These are phyloP conservation scores for Wickerhamiella cacticola DNA, from an alignment of 805 yeast genomes.

Conservation along the genomic window DNA sequence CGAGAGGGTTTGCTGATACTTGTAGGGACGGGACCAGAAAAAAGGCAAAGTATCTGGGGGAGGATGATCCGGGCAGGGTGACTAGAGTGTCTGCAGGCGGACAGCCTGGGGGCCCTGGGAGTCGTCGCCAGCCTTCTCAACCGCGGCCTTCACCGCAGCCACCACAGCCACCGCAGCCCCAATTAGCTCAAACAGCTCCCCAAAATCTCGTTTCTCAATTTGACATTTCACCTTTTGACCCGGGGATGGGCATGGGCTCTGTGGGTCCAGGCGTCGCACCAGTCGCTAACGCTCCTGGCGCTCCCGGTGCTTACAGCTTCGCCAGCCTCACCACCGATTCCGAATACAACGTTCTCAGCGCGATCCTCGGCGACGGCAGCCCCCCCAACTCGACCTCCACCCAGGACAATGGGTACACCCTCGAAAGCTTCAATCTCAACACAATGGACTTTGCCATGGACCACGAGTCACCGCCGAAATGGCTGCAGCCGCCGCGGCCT, in stretches of 20 bases:
- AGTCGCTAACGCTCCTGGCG: not conserved
- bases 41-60: constrained; percentile 67
- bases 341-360: constrained; percentile 29
- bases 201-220: not conserved
- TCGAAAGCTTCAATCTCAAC: constrained; percentile 13
- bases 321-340: constrained; percentile 29
- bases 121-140: not conserved
- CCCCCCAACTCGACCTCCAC: no score
- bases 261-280: not conserved
- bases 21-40: constrained; percentile 89
- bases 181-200: not conserved
- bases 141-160: not conserved
- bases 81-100: not conserved
- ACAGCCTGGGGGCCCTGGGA: not conserved
- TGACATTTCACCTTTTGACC: not conserved
- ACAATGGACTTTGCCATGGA: not conserved
- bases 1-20: constrained; percentile 50
- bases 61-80: constrained; percentile 32
- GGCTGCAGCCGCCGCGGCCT: constrained; percentile 20
- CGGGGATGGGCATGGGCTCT: not conserved
- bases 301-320: constrained; percentile 18
- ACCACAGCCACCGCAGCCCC: not conserved
- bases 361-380: constrained; percentile 21
- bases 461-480: constrained; percentile 13
- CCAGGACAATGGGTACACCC: constrained; percentile 14